Conservation (phyloP, 129 eudicot genomes). For the Centaurea solstitialis region DNA sequence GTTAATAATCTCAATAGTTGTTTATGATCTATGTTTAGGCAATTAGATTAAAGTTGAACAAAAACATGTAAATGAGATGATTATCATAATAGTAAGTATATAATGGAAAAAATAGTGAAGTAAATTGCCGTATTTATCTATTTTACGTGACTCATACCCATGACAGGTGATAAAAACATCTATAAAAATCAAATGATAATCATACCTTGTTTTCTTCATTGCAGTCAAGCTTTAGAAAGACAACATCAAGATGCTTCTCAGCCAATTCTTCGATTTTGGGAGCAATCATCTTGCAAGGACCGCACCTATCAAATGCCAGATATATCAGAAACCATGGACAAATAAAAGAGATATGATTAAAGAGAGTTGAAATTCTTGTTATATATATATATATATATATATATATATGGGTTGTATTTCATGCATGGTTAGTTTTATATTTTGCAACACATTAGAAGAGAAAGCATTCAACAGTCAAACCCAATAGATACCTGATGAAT, state of each 20-base stretch:
- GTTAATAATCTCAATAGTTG: background rate
- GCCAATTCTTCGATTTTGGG: conserved; percentile 75
- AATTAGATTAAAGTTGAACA: background rate
- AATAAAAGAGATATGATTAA: background rate
- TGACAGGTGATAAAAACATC: background rate
- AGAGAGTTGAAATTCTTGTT: background rate
- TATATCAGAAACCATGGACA: conserved; percentile 5
- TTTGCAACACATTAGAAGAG: background rate
- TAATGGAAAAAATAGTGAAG: background rate
- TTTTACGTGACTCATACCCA: background rate
- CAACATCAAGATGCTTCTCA: conserved; percentile 61
- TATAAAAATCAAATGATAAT: background rate
- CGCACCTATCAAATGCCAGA: conserved; percentile 64
- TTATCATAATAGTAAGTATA: background rate
- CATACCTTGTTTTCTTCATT: conserved; percentile 84
- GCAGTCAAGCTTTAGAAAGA: conserved; percentile 88
- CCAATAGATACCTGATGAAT: background rate
- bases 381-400: no score
- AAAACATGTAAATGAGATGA: conserved; percentile 5
- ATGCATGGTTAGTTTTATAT: background rate
- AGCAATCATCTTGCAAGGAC: conserved; percentile 92
- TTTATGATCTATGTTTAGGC: background rate
- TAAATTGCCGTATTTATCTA: background rate
- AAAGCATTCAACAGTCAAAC: background rate
- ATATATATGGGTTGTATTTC: background rate